These are phyloP conservation scores for Fragosphaeria purpurea DNA, from an alignment of 2,329 filamentous ascomycete genomes.

Conservation along the genomic window DNA sequence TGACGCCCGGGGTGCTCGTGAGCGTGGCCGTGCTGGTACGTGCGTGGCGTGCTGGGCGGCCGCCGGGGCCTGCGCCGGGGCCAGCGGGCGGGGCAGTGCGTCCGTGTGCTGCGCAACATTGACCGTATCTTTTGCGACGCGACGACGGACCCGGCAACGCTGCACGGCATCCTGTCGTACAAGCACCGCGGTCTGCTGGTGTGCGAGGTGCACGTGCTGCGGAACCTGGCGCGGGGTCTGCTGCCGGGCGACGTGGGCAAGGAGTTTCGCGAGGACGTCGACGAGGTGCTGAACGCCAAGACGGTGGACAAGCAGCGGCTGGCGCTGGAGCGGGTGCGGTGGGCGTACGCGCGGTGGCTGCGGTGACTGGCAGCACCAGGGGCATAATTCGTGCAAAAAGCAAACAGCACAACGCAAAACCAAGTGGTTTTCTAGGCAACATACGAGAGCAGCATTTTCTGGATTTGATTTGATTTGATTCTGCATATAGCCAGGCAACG, in stretches of 20 bases:
- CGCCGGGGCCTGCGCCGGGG: constrained; percentile 57
- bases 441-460: too few relatives aligned
- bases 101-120: constrained; percentile 76
- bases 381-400: too few relatives aligned
- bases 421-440: too few relatives aligned
- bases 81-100: constrained; percentile 56
- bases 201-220: constrained; percentile 78
- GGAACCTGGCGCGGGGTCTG: constrained; percentile 54
- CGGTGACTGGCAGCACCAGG: constrained; percentile 8
- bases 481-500: too few relatives aligned
- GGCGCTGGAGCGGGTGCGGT: constrained; percentile 74
- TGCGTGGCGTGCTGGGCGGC: constrained; percentile 58
- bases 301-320: constrained; percentile 69
- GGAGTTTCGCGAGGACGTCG: constrained; percentile 82
- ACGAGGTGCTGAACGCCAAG: constrained; percentile 74
- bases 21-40: constrained; percentile 66
- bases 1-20: constrained; percentile 88
- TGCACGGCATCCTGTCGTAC: constrained; percentile 71
- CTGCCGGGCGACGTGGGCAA: constrained; percentile 66
- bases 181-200: constrained; percentile 86
- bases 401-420: too few relatives aligned
- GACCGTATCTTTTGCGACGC: constrained; percentile 68
- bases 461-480: too few relatives aligned
- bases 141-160: constrained; percentile 40
- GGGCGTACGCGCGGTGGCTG: constrained; percentile 79